Evolutionary conservation across 2,329 filamentous ascomycete genomes (phyloP).

Genomic region (Neonectria faginata): DNA sequence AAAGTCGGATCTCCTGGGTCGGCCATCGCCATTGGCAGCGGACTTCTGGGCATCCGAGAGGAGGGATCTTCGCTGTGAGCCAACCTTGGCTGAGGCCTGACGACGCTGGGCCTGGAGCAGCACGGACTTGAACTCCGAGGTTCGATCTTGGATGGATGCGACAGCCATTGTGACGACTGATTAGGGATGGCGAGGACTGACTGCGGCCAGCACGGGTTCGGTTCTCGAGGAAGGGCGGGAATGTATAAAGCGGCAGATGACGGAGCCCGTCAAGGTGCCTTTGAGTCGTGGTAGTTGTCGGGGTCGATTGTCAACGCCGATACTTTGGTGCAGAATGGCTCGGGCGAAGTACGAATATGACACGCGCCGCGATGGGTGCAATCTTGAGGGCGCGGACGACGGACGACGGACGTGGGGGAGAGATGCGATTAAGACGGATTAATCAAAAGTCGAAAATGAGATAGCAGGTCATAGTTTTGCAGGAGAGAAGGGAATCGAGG

Average conservation of each 20-base stretch:
- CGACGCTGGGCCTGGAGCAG: constrained; percentile 86
- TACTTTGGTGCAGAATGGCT: not conserved
- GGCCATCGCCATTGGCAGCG: constrained; percentile 65
- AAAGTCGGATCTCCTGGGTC: constrained; percentile 84
- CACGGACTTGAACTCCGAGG: constrained; percentile 93
- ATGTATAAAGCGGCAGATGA: constrained; percentile 8
- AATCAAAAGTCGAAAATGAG: constrained; percentile 13
- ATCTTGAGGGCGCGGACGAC: constrained; percentile 3
- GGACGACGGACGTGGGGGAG: too few species aligned
- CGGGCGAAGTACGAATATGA: constrained; percentile 13
- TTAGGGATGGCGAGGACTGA: constrained; percentile 37
- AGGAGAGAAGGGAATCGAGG: constrained; percentile 23
- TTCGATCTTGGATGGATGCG: constrained; percentile 93
- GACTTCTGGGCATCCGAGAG: constrained; percentile 79
- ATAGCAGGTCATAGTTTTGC: constrained; percentile 5
- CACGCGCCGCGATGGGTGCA: constrained; percentile 13
- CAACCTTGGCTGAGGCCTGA: constrained; percentile 79
- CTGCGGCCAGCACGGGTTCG: constrained; percentile 53
- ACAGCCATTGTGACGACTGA: constrained; percentile 65
- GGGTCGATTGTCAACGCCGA: constrained; percentile 6
- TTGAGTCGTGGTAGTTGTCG: not conserved
- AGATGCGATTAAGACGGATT: constrained; percentile 22
- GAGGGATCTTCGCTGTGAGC: constrained; percentile 83
- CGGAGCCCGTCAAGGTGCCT: constrained; percentile 11
- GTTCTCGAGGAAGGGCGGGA: constrained; percentile 33